Percentiles rank a stretch among this genome's conserved stretches.
phyloP scores from a whole-genome alignment of 192 early-diverging fungal species.

The Gigaspora rosea region DNA sequence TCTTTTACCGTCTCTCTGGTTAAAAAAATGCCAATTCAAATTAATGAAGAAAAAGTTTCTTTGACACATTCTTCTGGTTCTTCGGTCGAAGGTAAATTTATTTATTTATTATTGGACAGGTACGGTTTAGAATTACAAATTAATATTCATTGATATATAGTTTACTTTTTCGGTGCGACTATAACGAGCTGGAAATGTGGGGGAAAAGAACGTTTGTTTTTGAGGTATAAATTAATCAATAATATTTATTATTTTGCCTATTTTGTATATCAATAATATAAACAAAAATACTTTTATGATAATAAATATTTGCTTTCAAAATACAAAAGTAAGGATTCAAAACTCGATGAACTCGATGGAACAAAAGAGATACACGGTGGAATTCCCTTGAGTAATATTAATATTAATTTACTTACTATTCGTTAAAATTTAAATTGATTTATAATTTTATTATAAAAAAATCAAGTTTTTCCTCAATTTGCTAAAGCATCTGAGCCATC shows the following conservation, averaged over 20 bases:
- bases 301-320: not conserved
- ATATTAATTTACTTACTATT: no score
- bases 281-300: not conserved
- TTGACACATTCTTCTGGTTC: not conserved
- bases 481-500: conserved; percentile 50
- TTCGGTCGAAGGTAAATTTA: conserved; percentile 7
- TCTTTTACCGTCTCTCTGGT: no score
- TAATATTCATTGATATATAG: conserved; percentile 18
- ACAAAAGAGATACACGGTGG: conserved; percentile 92
- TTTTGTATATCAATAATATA: no score
- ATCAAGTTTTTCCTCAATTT: conserved; percentile 85
- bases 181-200: conserved; percentile 85
- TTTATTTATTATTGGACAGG: not conserved
- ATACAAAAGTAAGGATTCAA: conserved; percentile 65
- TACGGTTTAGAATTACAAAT: not conserved
- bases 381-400: conserved; percentile 52
- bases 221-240: conserved; percentile 55
- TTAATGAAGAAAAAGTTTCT: conserved; percentile 17
- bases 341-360: conserved; percentile 64
- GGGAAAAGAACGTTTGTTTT: conserved; percentile 81
- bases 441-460: conserved; percentile 32
- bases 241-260: not conserved
- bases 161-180: conserved; percentile 72
- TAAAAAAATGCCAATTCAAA: conserved; percentile 18
- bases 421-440: not conserved